A percentile compares a stretch with the other conserved stretches of the same genome.
phyloP scores from a whole-genome alignment of 371 early-diverging fungal species.

The Mucor velutinosus region DNA sequence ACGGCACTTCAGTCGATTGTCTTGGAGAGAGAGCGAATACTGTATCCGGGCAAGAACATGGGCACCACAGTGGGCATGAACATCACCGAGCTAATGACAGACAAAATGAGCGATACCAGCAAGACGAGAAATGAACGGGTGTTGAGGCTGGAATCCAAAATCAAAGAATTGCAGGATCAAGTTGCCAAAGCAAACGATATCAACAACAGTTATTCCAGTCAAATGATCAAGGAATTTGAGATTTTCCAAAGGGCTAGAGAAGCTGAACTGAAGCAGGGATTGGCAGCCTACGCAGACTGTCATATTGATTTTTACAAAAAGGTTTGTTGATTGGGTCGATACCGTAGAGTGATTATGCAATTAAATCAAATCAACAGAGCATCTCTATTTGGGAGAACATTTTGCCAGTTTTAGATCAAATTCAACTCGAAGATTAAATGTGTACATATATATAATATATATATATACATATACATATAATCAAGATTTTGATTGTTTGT shows the following conservation, averaged over 20 bases:
- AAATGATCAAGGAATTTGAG: conserved; percentile 81
- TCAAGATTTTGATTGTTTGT: background rate
- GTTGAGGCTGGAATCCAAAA: conserved; percentile 66
- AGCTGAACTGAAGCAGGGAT: conserved; percentile 75
- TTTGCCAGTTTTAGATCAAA: conserved; percentile 37
- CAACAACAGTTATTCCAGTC: conserved; percentile 73
- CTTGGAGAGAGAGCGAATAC: conserved; percentile 63
- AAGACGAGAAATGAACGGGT: conserved; percentile 73
- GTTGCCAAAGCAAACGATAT: conserved; percentile 75
- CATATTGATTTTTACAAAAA: conserved; percentile 85
- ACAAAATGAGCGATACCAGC: conserved; percentile 82
- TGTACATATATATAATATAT: background rate
- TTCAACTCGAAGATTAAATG: conserved; percentile 22
- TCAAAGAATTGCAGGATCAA: conserved; percentile 70
- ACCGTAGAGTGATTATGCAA: background rate
- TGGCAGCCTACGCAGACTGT: conserved; percentile 74
- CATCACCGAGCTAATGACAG: conserved; percentile 77
- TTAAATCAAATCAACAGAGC: conserved; percentile 24
- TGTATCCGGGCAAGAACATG: conserved; percentile 45
- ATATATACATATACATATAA: background rate
- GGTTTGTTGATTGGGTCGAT: conserved; percentile 24
- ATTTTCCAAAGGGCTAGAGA: conserved; percentile 78
- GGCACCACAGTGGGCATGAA: conserved; percentile 48
- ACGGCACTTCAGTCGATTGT: conserved; percentile 68
- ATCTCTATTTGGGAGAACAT: conserved; percentile 50